Percentiles rank a stretch among this genome's conserved stretches.
These are phyloP conservation scores for Wakefieldia striispora DNA, from an alignment of 768 basidiomycete genomes.

Conservation along the genomic window DNA sequence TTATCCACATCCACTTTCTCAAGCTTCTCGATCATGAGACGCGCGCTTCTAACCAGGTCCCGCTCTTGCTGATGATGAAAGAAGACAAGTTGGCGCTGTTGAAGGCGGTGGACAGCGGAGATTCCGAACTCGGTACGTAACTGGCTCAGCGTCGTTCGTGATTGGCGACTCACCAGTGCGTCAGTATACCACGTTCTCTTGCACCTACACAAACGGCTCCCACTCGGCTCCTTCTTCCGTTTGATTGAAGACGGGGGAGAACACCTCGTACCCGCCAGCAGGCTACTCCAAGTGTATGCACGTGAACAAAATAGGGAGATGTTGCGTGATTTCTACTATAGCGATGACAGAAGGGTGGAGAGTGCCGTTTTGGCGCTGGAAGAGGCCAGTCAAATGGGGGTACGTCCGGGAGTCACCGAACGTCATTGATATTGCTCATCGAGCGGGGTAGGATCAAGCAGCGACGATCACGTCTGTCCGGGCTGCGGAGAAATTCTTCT, in stretches of 20 bases:
- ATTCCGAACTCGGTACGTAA: constrained; percentile 83
- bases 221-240: constrained; percentile 90
- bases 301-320: constrained; percentile 88
- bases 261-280: constrained; percentile 68
- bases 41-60: constrained; percentile 88
- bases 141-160: no score
- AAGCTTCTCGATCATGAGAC: constrained; percentile 91
- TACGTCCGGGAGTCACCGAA: constrained; percentile 31
- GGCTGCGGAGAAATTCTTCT: constrained; percentile 88
- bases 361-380: constrained; percentile 87
- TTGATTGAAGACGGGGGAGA: constrained; percentile 89
- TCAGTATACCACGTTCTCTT: constrained; percentile 92
- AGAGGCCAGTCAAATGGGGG: constrained; percentile 69
- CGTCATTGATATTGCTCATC: not conserved
- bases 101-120: constrained; percentile 93
- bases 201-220: constrained; percentile 77
- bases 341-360: constrained; percentile 92
- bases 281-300: constrained; percentile 85
- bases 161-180: not conserved
- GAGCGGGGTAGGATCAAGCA: constrained; percentile 58
- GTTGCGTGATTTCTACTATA: constrained; percentile 95
- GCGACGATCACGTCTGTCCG: constrained; percentile 72
- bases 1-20: not conserved
- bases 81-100: constrained; percentile 84
- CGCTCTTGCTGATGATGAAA: constrained; percentile 90